phyloP scores from a whole-genome alignment of 1,284 basidiomycete species.

The Cutaneotrichosporon arboriforme region DNA sequence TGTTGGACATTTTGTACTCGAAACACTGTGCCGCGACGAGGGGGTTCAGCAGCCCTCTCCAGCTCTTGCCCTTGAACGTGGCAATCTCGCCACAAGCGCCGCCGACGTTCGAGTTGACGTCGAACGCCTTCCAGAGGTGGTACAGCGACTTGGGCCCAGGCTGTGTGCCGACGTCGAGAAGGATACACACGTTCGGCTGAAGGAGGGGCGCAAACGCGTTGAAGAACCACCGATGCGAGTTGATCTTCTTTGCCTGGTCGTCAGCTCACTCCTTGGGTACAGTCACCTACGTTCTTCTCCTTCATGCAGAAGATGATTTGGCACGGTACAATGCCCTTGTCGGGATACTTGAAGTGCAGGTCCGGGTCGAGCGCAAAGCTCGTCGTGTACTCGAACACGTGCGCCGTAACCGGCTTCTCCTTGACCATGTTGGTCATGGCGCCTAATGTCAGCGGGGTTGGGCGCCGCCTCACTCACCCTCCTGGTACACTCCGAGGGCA shows the following conservation, averaged over 20 bases:
- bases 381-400: constrained; percentile 87
- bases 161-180: constrained; percentile 84
- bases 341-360: constrained; percentile 87
- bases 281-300: constrained; percentile 92
- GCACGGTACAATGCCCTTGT: constrained; percentile 84
- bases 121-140: constrained; percentile 89
- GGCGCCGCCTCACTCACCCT: constrained; percentile 28
- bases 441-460: background rate
- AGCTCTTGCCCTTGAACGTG: constrained; percentile 82
- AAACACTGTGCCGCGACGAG: constrained; percentile 90
- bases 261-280: background rate
- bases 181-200: constrained; percentile 56
- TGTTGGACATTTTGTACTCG: constrained; percentile 82
- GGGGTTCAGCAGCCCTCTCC: constrained; percentile 74
- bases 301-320: constrained; percentile 71
- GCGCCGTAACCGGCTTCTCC: constrained; percentile 80
- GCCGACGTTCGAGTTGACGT: constrained; percentile 84
- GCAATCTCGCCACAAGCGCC: constrained; percentile 95
- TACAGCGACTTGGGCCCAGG: constrained; percentile 76
- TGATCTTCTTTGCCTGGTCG: constrained; percentile 78
- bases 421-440: constrained; percentile 90
- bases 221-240: constrained; percentile 92
- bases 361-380: constrained; percentile 83
- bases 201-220: constrained; percentile 64
- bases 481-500: constrained; percentile 56